Conservation (phyloP, 495 filamentous ascomycete genomes). For the Podospora pseudocomata region DNA sequence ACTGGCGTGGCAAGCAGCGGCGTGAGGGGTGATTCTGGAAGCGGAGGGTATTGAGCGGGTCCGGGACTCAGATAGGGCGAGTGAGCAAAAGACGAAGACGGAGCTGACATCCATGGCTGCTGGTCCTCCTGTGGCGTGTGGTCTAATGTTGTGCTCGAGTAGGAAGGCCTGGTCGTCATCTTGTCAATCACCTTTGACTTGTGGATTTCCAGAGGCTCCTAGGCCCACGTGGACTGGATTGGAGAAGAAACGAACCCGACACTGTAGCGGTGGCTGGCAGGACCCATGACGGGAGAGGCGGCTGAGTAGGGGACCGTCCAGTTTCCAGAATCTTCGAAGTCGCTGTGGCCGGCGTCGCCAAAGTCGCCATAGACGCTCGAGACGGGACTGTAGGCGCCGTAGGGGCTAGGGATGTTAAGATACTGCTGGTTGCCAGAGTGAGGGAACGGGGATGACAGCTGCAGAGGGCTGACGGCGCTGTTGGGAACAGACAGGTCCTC, state of each 20-base stretch:
- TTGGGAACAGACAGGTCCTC: slow-evolving; percentile 47
- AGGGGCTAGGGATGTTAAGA: slow-evolving; percentile 54
- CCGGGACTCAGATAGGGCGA: slow-evolving; percentile 42
- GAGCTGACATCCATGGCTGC: slow-evolving; percentile 23
- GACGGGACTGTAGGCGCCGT: slow-evolving; percentile 52
- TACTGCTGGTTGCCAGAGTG: slow-evolving; percentile 41
- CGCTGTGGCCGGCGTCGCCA: slow-evolving; percentile 51
- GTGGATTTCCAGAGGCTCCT: slow-evolving; percentile 33
- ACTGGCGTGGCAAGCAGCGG: slow-evolving; percentile 26
- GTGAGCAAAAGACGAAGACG: slow-evolving; percentile 23
- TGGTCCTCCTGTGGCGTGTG: slow-evolving; percentile 37
- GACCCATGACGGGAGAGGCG: slow-evolving; percentile 36
- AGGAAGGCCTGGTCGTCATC: slow-evolving; percentile 43
- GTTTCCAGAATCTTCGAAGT: slow-evolving; percentile 46
- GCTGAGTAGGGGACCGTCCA: slow-evolving; percentile 41
- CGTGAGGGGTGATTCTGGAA: slow-evolving; percentile 36
- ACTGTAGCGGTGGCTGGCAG: slow-evolving; percentile 44
- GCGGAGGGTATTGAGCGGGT: slow-evolving; percentile 29
- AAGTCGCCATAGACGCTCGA: slow-evolving; percentile 51
- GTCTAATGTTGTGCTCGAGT: slow-evolving; percentile 35
- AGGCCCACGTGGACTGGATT: slow-evolving; percentile 52
- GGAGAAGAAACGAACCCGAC: slow-evolving; percentile 55
- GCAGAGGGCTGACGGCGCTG: slow-evolving; percentile 47
- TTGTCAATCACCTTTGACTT: slow-evolving; percentile 46
- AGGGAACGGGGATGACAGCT: slow-evolving; percentile 45